Evolutionary conservation across 148 eudicot species (phyloP), one percentile per base, ranked within the genome.

Genomic region (Heliamphora exappendiculata): DNA sequence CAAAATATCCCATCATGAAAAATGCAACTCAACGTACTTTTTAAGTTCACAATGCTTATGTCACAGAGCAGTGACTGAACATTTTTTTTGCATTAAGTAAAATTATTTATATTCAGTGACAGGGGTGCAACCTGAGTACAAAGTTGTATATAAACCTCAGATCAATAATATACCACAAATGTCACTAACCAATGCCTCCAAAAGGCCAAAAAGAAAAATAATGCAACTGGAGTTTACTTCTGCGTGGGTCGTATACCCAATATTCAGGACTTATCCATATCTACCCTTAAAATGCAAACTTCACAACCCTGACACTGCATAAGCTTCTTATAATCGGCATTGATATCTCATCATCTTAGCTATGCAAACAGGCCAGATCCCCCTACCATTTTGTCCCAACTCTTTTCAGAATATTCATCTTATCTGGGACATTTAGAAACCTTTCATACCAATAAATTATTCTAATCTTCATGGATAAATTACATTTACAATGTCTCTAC

Each of bases 111-210:
- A 17, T 20, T 22, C 29, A 17, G 17, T 39, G 39, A 39, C 37
- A 7, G 28, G 1, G 29, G 19, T 66, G 49, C 49, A 37, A 62
- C 67, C 41, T 29, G 33, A 62, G 20, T 34, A 16, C 67, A 5
- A 62, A 33, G 3, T 1, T 20, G 41, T 31, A 7, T 31, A 33
- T 5, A 28, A 62, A 31, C 11, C 67, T 62, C n/a, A 65, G n/a
- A 8, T 22, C 2, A 7, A 64, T 19, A 65, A 36, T 9, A 65
- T 4, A 65, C 45, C n/a, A 31, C 2, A 29, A n/a, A n/a, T n/a
- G n/a, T n/a, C n/a, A 62, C 39, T 62, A 31, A 62, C 39, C 39
- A 31, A 62, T 26, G 67, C 67, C 13, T 62, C 67, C 70, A 65
- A 20, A 24, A 65, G 33, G 47, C 36, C 72, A 67, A 8, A 24